Evolutionary conservation across 1,139 yeast species (phyloP), one percentile per base, ranked within the genome.

Genomic region (Barnettozyma hawaiiensis): DNA sequence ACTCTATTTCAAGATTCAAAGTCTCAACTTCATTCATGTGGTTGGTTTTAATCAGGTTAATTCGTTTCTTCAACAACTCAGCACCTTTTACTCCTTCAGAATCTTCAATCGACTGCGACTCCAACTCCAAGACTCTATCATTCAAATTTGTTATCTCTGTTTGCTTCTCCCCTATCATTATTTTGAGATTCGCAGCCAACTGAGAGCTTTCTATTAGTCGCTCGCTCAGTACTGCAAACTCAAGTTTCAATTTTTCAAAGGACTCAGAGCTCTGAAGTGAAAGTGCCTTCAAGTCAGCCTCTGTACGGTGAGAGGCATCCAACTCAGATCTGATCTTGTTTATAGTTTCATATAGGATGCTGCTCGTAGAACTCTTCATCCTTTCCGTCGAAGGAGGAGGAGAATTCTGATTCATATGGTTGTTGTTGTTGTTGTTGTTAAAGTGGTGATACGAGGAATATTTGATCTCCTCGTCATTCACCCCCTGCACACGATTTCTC

Each of bases 61-160:
- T 33, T 34, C 58, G 47, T 20, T 46, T 50, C 41, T 49, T 54
- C 22, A 58, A 33, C 3, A 53, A 43, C 31, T 47, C 48, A 1
- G 56, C 43, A 36, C 59, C 62, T 15, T 48, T 46, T 14, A 51
- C 57, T 20, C 53, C 51, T 20, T 49, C 53, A 7, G 50, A 49
- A 10, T 59, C 39, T 8, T 51, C 57, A n/a, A 46, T 43, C 9
- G 58, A 40, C 15, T 47, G 46, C 2, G 49, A 21, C 19, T 53
- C 52, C 27, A 55, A 35, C 15, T 46, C 50, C n/a, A 46, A 12
- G 3, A 55, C 45, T 23, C 45, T 69, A 43, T 66, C 67, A 39
- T 64, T 66, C 16, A 69, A 55, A 4, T 67, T 67, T 33, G 65
- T 66, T 4, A 65, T 57, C 42, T 61, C 60, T 2, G 42, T 28